phyloP scores from a whole-genome alignment of 306 rosid genomes.

The Cicer judaicum region DNA sequence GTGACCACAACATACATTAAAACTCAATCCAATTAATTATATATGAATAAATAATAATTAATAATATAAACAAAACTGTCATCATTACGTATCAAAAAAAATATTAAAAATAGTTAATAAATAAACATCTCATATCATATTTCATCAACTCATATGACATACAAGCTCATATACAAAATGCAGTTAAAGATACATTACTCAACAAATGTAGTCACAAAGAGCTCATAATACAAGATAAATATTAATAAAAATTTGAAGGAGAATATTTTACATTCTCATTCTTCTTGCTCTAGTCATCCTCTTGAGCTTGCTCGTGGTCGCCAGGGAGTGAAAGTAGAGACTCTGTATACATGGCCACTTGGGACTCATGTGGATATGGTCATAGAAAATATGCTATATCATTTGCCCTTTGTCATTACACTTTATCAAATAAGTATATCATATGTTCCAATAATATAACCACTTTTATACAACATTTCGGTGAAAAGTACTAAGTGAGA shows the following conservation, averaged over 20 bases:
- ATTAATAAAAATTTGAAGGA: not conserved
- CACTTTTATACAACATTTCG: conserved; percentile 2
- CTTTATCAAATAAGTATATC: conserved; percentile 13
- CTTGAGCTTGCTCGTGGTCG: not conserved
- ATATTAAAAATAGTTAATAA: not conserved
- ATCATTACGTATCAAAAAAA: not conserved
- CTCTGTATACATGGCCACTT: no score
- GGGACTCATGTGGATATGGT: no score
- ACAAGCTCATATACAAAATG: not conserved
- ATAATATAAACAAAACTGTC: not conserved
- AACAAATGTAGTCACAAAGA: not conserved
- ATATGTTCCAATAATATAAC: conserved; percentile 36
- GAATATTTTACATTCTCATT: not conserved
- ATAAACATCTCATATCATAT: not conserved
- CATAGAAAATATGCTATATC: not conserved
- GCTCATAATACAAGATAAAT: not conserved
- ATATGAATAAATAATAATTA: no score
- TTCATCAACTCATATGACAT: not conserved
- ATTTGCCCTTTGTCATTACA: conserved; percentile 15
- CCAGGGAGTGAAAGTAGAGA: no score
- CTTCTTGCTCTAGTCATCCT: not conserved
- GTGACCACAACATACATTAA: not conserved
- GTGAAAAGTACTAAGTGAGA: not conserved
- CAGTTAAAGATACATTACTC: not conserved
- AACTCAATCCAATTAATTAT: not conserved